Evolutionary conservation across 176 grass and related monocot species (phyloP).

Genomic region (Canna indica): DNA sequence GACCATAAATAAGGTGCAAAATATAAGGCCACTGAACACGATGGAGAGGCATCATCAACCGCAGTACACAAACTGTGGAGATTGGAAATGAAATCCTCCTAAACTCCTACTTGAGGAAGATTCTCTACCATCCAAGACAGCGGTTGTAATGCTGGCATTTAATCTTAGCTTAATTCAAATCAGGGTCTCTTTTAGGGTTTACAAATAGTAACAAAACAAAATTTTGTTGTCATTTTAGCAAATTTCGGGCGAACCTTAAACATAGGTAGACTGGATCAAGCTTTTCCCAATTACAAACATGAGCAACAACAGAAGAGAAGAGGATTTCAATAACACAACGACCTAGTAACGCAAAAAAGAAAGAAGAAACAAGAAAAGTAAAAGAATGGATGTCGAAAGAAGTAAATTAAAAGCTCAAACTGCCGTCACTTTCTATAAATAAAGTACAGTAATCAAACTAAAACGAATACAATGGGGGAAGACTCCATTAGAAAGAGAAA

Average conservation of each 20-base stretch:
- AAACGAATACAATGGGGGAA: no score
- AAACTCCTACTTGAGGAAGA: neutral
- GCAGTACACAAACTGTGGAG: neutral
- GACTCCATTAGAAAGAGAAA: neutral
- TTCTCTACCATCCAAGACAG: neutral
- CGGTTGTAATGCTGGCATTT: neutral
- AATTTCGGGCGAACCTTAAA: neutral
- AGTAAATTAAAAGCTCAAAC: neutral
- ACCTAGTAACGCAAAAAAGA: neutral
- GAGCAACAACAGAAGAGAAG: neutral
- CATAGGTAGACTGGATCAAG: neutral
- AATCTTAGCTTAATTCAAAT: neutral
- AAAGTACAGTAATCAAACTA: no score
- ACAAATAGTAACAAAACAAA: neutral
- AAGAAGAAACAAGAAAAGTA: neutral
- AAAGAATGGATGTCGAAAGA: neutral
- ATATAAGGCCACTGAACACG: neutral
- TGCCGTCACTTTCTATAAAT: neutral
- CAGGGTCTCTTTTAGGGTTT: neutral
- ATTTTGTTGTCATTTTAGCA: neutral
- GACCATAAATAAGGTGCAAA: neutral
- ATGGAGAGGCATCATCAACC: no score
- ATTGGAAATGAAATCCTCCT: neutral
- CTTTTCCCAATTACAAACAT: neutral
- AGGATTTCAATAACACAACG: neutral